These are phyloP conservation scores for Lipomyces lipofer DNA, from an alignment of 805 yeast species.

Conservation along the genomic window DNA sequence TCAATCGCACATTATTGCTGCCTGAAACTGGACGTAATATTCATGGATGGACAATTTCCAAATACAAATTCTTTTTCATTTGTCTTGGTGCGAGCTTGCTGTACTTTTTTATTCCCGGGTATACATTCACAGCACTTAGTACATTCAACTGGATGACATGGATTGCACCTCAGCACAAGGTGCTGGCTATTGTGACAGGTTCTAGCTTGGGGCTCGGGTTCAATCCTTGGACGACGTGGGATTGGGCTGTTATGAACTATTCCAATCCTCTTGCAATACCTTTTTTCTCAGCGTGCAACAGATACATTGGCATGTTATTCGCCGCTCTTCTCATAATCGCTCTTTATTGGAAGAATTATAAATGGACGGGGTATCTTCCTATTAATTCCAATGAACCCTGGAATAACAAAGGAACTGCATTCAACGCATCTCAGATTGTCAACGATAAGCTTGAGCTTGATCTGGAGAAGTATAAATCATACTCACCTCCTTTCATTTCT, in stretches of 20 bases:
- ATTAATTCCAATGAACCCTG: constrained; percentile 48
- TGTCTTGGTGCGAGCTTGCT: constrained; percentile 45
- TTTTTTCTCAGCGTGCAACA: constrained; percentile 44
- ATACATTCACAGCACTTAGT: constrained; percentile 59
- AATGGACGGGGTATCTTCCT: constrained; percentile 59
- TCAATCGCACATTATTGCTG: constrained; percentile 51
- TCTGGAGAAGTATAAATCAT: constrained; percentile 50
- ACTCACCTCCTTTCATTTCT: constrained; percentile 64
- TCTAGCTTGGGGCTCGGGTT: constrained; percentile 44
- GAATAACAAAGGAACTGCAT: constrained; percentile 53
- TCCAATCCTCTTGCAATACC: constrained; percentile 40
- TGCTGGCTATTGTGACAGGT: constrained; percentile 55
- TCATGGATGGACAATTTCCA: constrained; percentile 62
- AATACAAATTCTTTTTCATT: constrained; percentile 50
- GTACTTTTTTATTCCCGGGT: constrained; percentile 65
- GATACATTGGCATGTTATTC: constrained; percentile 45
- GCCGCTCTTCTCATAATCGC: constrained; percentile 54
- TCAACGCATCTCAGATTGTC: constrained; percentile 54
- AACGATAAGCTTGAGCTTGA: constrained; percentile 49
- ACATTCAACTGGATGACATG: constrained; percentile 60
- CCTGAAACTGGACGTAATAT: constrained; percentile 47
- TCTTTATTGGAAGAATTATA: constrained; percentile 54
- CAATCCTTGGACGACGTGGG: constrained; percentile 51
- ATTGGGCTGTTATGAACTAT: constrained; percentile 43
- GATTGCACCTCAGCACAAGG: constrained; percentile 54